A percentile compares a stretch with the other conserved stretches of the same genome.
Evolutionary conservation across 331 rosid genomes (phyloP).

Genomic region (Erythrophleum ivorense): DNA sequence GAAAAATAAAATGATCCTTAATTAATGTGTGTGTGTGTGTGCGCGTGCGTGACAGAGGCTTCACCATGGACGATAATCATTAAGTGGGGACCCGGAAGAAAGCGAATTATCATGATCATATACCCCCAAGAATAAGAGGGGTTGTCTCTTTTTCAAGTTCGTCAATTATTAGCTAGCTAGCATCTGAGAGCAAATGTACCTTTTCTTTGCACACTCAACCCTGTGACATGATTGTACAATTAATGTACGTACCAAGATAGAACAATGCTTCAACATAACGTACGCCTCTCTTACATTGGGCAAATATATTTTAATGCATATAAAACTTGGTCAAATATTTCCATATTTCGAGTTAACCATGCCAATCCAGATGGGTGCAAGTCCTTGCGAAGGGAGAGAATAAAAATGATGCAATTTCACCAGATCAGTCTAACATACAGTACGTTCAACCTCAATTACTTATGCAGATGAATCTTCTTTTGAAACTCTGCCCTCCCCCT

Average conservation of each 20-base stretch:
- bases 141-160: not conserved
- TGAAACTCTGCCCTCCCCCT: not conserved
- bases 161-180: slow-evolving; percentile 4
- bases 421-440: not conserved
- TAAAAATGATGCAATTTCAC: not conserved
- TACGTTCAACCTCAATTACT: not conserved
- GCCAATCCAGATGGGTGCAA: not conserved
- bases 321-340: not conserved
- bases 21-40: not conserved
- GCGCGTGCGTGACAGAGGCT: not conserved
- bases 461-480: not conserved
- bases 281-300: not conserved
- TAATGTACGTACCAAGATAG: not conserved
- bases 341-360: not conserved
- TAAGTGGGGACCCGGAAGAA: not conserved
- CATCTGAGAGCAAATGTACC: not conserved
- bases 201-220: not conserved
- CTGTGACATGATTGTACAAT: not conserved
- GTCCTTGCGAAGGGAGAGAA: not conserved
- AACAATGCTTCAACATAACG: not conserved
- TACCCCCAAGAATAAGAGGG: not conserved
- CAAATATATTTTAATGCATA: not conserved
- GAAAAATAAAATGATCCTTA: not conserved
- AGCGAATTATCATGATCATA: not conserved
- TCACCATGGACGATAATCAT: slow-evolving; percentile 15